Conservation (phyloP, 1,139 yeast species). For the Sugiyamaella xylanicola region DNA sequence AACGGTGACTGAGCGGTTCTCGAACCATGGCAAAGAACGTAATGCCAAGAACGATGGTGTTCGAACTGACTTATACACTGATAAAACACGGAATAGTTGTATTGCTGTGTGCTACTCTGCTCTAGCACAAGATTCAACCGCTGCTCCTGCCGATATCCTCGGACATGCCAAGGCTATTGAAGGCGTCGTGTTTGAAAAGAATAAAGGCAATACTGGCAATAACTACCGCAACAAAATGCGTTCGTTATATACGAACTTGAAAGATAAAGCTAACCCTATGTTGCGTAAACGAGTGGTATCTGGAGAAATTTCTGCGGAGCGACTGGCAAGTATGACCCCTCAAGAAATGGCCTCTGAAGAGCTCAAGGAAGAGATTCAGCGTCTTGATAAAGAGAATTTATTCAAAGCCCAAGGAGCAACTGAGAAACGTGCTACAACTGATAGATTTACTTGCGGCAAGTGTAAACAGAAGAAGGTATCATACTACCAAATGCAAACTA, state of each 20-base stretch:
- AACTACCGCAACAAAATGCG: conserved; percentile 79
- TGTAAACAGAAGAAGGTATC: conserved; percentile 97
- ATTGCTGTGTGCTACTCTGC: conserved; percentile 85
- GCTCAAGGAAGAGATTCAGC: conserved; percentile 80
- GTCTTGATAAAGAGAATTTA: conserved; percentile 82
- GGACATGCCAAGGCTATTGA: conserved; percentile 73
- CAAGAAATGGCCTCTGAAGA: conserved; percentile 92
- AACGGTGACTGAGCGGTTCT: conserved; percentile 26
- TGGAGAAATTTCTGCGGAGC: conserved; percentile 64
- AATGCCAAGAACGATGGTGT: conserved; percentile 82
- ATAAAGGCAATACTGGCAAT: conserved; percentile 56
- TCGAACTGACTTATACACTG: conserved; percentile 65
- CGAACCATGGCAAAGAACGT: conserved; percentile 51
- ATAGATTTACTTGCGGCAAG: conserved; percentile 94
- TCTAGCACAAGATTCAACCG: conserved; percentile 75
- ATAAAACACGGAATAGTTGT: conserved; percentile 81
- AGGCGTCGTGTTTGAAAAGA: conserved; percentile 62
- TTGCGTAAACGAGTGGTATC: conserved; percentile 67
- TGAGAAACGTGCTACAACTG: conserved; percentile 93
- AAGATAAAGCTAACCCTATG: conserved; percentile 87
- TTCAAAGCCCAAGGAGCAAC: conserved; percentile 99
- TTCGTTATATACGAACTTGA: conserved; percentile 77
- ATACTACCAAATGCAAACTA: conserved; percentile 95
- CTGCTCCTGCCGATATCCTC: conserved; percentile 60
- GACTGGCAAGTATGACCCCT: conserved; percentile 79